Conservation (phyloP, 495 filamentous ascomycete species). For the Cercophora samala region DNA sequence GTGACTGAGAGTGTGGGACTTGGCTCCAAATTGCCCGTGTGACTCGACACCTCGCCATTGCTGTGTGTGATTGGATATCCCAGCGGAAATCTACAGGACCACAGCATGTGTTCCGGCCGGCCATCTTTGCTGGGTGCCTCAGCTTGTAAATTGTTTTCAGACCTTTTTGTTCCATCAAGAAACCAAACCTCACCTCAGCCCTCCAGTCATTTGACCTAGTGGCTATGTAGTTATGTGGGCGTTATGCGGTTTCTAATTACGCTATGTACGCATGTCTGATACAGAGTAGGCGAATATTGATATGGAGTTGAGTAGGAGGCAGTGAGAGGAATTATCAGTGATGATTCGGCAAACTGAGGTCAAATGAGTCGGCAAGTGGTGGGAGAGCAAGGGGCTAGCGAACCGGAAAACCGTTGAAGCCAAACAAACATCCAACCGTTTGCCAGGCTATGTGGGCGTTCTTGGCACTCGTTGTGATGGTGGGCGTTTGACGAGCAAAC, state of each 20-base stretch:
- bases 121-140: conserved; percentile 10
- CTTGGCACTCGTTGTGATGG: neutral
- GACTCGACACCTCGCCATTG: conserved; percentile 17
- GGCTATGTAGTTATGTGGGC: neutral
- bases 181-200: neutral
- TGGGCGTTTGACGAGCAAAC: neutral
- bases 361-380: no score
- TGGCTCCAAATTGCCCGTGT: conserved; percentile 29
- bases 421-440: neutral
- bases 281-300: neutral
- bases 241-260: neutral
- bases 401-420: neutral
- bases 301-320: neutral
- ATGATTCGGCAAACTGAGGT: no score
- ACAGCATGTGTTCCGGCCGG: conserved; percentile 26
- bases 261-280: neutral
- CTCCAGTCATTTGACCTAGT: conserved; percentile 3
- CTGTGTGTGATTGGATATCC: conserved; percentile 27
- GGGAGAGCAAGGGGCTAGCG: neutral
- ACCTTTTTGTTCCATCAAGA: conserved; percentile 15
- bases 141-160: conserved; percentile 23
- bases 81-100: conserved; percentile 24
- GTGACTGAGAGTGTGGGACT: conserved; percentile 22
- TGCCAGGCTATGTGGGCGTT: neutral
- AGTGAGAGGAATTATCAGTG: neutral